Percentiles rank a stretch among this genome's conserved stretches.
Conservation (phyloP, 1,139 yeast genomes). For the Dujonia santamariae region DNA sequence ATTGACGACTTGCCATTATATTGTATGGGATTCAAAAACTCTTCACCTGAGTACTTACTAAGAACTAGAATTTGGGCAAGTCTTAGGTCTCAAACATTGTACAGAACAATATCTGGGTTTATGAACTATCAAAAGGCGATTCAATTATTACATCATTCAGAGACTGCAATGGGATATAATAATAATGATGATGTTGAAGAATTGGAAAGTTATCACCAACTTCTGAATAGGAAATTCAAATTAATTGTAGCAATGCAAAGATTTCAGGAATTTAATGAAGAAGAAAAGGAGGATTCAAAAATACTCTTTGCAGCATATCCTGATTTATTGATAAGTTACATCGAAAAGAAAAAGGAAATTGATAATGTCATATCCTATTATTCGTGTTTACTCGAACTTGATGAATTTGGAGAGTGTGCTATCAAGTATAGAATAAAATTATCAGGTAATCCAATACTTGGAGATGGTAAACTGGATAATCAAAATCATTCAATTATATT, state of each 20-base stretch:
- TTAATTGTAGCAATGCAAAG: slow-evolving; percentile 74
- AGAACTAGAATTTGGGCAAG: slow-evolving; percentile 85
- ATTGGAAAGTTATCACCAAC: slow-evolving; percentile 49
- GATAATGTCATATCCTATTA: slow-evolving; percentile 39
- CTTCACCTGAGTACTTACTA: slow-evolving; percentile 57
- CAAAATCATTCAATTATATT: slow-evolving; percentile 77
- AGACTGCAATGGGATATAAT: slow-evolving; percentile 17
- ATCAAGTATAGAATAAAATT: slow-evolving; percentile 56
- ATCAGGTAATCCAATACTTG: slow-evolving; percentile 84
- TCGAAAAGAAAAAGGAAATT: slow-evolving; percentile 46
- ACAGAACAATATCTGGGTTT: slow-evolving; percentile 76
- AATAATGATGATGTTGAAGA: slow-evolving; percentile 31
- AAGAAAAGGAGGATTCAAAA: slow-evolving; percentile 55
- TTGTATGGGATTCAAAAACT: slow-evolving; percentile 66
- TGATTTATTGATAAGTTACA: slow-evolving; percentile 53
- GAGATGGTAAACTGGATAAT: slow-evolving; percentile 89
- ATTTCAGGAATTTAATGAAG: slow-evolving; percentile 45
- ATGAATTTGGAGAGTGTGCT: slow-evolving; percentile 37
- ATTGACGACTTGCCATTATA: slow-evolving; percentile 64
- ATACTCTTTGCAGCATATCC: slow-evolving; percentile 62
- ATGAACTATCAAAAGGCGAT: slow-evolving; percentile 69
- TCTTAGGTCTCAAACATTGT: slow-evolving; percentile 71
- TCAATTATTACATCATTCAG: slow-evolving; percentile 61
- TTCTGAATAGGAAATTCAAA: slow-evolving; percentile 51
- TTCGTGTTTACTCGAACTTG: slow-evolving; percentile 63